phyloP scores from a whole-genome alignment of 371 early-diverging fungal genomes.

The Apophysomyces sp. region DNA sequence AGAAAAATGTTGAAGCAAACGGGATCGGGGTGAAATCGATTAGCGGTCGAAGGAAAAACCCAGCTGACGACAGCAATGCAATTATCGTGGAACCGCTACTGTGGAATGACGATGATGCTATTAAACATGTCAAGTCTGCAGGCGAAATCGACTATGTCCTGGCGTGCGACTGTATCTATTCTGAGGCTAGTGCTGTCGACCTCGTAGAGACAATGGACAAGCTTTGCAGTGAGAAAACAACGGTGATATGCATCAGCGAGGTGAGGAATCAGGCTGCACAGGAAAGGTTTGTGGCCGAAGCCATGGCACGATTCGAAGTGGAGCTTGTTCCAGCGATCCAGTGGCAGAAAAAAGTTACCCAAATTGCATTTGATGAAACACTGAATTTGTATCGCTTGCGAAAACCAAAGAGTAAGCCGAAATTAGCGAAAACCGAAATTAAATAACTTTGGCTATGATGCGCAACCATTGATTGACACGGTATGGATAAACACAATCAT shows the following conservation, averaged over 20 bases:
- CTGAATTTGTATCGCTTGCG: conserved; percentile 42
- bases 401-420: conserved; percentile 18
- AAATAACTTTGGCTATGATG: too few species aligned
- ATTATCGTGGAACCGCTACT: conserved; percentile 40
- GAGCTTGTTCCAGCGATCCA: conserved; percentile 38
- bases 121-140: conserved; percentile 22
- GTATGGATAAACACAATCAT: too few species aligned
- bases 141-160: conserved; percentile 50
- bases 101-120: conserved; percentile 45
- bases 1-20: conserved; percentile 48
- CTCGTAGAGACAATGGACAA: conserved; percentile 48
- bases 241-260: conserved; percentile 51
- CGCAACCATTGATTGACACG: too few species aligned
- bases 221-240: conserved; percentile 31
- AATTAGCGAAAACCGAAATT: conserved; percentile 9
- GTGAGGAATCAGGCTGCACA: conserved; percentile 55
- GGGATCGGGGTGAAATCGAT: conserved; percentile 26
- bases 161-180: conserved; percentile 58
- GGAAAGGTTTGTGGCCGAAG: conserved; percentile 45
- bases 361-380: conserved; percentile 45
- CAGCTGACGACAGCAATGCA: conserved; percentile 16
- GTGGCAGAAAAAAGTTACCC: conserved; percentile 43
- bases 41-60: conserved; percentile 38
- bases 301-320: conserved; percentile 31
- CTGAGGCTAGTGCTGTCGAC: conserved; percentile 52